These are phyloP conservation scores for Neofusicoccum cordaticola DNA, from an alignment of 2,329 filamentous ascomycete species.

Conservation along the genomic window DNA sequence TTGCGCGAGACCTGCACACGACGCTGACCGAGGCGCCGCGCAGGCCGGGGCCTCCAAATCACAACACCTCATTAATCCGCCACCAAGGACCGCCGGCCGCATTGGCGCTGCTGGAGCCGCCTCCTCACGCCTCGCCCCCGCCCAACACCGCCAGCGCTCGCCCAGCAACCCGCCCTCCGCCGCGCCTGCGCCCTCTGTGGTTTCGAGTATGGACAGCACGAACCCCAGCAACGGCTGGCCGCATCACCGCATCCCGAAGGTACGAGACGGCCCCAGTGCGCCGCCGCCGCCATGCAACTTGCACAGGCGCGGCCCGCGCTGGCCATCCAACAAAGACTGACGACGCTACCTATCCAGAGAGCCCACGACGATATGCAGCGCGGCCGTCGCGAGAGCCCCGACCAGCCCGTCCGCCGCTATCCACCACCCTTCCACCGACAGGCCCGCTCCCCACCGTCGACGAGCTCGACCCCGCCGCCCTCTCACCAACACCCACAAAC, in stretches of 20 bases:
- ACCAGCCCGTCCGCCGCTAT: conserved; percentile 23
- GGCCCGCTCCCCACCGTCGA: conserved; percentile 16
- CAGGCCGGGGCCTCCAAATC: neutral
- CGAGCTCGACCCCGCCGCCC: conserved; percentile 7
- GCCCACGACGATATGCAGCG: conserved; percentile 34
- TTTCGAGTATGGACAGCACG: conserved; percentile 10
- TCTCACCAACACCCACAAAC: conserved; percentile 19
- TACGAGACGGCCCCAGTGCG: neutral
- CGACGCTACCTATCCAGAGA: conserved; percentile 25
- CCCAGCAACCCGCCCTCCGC: neutral
- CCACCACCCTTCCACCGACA: conserved; percentile 21
- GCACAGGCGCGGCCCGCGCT: neutral
- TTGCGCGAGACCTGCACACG: neutral
- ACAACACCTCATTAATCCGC: conserved; percentile 18
- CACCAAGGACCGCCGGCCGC: conserved; percentile 14
- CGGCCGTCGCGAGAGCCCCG: conserved; percentile 27
- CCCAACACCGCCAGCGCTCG: neutral
- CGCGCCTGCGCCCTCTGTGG: neutral
- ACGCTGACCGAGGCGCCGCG: neutral
- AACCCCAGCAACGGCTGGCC: conserved; percentile 1
- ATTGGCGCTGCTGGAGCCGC: conserved; percentile 15
- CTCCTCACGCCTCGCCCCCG: neutral
- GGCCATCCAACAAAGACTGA: conserved; percentile 10
- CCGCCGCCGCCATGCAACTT: neutral
- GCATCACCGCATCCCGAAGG: conserved; percentile 25